Conservation (phyloP, 441 rosid species). For the Gossypium lobatum region DNA sequence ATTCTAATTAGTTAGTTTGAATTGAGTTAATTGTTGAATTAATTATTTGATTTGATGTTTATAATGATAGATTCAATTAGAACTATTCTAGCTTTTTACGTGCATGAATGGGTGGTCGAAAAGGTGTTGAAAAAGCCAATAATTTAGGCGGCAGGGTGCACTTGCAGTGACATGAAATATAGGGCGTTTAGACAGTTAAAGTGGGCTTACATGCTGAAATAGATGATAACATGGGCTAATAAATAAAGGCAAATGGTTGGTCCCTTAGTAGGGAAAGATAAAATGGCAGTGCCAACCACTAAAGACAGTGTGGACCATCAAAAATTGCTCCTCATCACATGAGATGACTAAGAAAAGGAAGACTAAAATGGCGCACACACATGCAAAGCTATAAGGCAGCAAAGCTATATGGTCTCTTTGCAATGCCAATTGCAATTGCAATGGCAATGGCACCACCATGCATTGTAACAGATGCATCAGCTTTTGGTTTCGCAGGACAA, state of each 20-base stretch:
- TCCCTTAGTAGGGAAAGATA: background rate
- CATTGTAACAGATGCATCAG: background rate
- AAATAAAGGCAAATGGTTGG: background rate
- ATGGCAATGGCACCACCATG: background rate
- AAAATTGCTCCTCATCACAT: slow-evolving; percentile 15
- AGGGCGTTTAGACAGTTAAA: background rate
- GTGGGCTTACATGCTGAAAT: background rate
- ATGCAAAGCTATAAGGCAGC: background rate
- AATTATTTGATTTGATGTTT: too few species aligned
- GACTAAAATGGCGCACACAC: background rate
- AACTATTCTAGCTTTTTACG: too few species aligned
- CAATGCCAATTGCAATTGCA: background rate
- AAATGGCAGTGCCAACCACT: background rate
- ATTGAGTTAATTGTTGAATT: too few species aligned
- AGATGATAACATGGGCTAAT: background rate
- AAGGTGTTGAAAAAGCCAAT: background rate
- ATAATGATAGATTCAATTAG: too few species aligned
- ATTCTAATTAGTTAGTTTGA: too few species aligned
- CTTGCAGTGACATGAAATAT: background rate
- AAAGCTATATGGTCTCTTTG: background rate
- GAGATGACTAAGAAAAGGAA: slow-evolving; percentile 23
- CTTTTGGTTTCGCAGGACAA: background rate
- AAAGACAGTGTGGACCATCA: slow-evolving; percentile 4
- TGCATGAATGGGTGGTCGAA: background rate
- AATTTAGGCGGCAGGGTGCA: background rate